Conservation (phyloP, 2,329 filamentous ascomycete genomes). For the Neonectria ditissima region DNA sequence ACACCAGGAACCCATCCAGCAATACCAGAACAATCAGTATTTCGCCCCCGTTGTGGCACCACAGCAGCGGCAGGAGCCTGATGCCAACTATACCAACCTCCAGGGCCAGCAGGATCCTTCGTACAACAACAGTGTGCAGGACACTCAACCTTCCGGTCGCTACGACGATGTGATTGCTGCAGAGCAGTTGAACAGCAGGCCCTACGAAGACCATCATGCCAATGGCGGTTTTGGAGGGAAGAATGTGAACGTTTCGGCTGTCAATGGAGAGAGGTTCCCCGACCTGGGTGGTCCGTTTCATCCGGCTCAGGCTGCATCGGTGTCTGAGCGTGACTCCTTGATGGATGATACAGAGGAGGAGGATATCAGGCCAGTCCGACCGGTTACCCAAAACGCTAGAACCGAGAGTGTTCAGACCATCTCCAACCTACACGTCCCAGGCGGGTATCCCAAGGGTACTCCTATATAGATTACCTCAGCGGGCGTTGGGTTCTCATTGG, state of each 20-base stretch:
- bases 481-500: slow-evolving; percentile 30
- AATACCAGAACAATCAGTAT: slow-evolving; percentile 28
- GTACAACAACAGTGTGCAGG: slow-evolving; percentile 22
- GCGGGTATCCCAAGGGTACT: slow-evolving; percentile 68
- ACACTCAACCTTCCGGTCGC: slow-evolving; percentile 19
- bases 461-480: slow-evolving; percentile 60
- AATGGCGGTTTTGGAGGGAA: slow-evolving; percentile 28
- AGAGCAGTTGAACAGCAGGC: slow-evolving; percentile 21
- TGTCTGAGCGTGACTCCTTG: slow-evolving; percentile 38
- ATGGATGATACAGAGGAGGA: slow-evolving; percentile 41
- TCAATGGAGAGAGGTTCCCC: slow-evolving; percentile 42
- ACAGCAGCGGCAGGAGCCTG: slow-evolving; percentile 30
- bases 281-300: slow-evolving; percentile 31
- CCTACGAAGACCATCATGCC: slow-evolving; percentile 19
- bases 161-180: slow-evolving; percentile 23
- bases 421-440: slow-evolving; percentile 76
- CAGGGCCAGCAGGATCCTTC: slow-evolving; percentile 14
- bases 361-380: slow-evolving; percentile 42
- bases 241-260: slow-evolving; percentile 35
- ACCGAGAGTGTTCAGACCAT: slow-evolving; percentile 65
- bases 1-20: slow-evolving; percentile 14
- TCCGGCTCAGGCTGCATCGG: slow-evolving; percentile 29
- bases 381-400: slow-evolving; percentile 44
- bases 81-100: slow-evolving; percentile 18
- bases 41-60: slow-evolving; percentile 23